Percentiles rank a stretch among this genome's conserved stretches.
These are phyloP conservation scores for Botryobasidium botryosum DNA, from an alignment of 768 basidiomycete genomes.

Conservation along the genomic window DNA sequence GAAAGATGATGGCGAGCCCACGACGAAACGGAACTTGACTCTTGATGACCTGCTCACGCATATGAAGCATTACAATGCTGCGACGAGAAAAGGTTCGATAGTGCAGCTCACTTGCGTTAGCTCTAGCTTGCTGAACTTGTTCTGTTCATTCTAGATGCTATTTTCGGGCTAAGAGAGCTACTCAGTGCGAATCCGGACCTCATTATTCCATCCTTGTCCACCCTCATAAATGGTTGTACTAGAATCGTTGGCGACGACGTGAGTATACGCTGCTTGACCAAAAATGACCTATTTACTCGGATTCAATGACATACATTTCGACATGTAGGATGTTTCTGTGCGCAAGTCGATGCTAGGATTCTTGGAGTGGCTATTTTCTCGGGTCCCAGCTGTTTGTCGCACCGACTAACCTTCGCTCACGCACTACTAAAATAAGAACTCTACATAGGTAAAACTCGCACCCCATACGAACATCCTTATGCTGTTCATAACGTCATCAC, in stretches of 20 bases:
- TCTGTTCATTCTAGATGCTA: conserved; percentile 37
- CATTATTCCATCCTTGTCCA: conserved; percentile 33
- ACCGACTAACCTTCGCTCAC: neutral
- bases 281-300: conserved; percentile 4
- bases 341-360: conserved; percentile 56
- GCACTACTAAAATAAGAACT: neutral
- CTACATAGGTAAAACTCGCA: conserved; percentile 39
- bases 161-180: conserved; percentile 55
- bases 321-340: conserved; percentile 71
- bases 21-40: conserved; percentile 58
- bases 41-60: conserved; percentile 63
- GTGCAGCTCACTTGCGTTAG: neutral
- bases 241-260: conserved; percentile 75
- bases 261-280: conserved; percentile 14
- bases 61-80: conserved; percentile 67
- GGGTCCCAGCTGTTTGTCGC: conserved; percentile 35
- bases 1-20: conserved; percentile 40
- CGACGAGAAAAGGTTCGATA: conserved; percentile 49
- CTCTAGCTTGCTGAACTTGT: no score
- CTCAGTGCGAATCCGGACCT: conserved; percentile 43
- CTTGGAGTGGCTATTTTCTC: conserved; percentile 54
- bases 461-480: conserved; percentile 66
- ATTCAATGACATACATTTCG: neutral
- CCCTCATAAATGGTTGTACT: conserved; percentile 42
- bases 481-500: conserved; percentile 76